Evolutionary conservation across 495 filamentous ascomycete genomes (phyloP), one percentile per base, ranked within the genome.

Genomic region (Tuber borchii): DNA sequence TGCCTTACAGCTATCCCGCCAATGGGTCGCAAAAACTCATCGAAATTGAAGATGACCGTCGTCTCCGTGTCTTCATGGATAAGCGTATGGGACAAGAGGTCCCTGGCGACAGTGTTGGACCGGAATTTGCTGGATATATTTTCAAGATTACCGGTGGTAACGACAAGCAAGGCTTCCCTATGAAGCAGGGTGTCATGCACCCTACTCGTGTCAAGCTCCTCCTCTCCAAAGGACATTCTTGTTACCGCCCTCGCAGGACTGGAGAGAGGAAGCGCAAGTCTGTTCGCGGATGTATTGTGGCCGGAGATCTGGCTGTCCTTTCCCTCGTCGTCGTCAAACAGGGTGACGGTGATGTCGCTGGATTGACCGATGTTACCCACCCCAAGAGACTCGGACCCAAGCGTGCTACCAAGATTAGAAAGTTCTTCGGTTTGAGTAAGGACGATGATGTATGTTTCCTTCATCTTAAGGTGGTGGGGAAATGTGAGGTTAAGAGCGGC

Each of bases 81-180:
- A 91, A 91, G 86, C 91, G 95, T 89, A 98, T 98, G 95, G 95
- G 95, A 86, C 90, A 91, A 85, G 95, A 99, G 90, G 94, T 99
- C 83, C 86, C 90, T 78, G 95, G 90, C 84, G 95, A 99, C 87
- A 91, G 90, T 84, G 90, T 99, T 83, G 96, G 95, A 81, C 92
- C 97, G 85, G 95, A 99, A 87, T 99, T 95, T 92, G 96, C 95
- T 89, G 95, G 95, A 86, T 99, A 98, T 88, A 90, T 96, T 87
- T 91, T 94, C 90, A 92, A 91, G 85, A 97, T 99, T 87, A 99
- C 95, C 83, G 95, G 95, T 85, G 95, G 96, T 86, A 99, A 99
- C 91, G 95, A 99, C 92, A 99, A 99, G 92, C 95, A 99, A 88
- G 95, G 95, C 88, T 99, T 99, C 89, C 95, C 95, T 78, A 99